Percentiles rank a stretch among this genome's conserved stretches.
phyloP scores from a whole-genome alignment of 495 filamentous ascomycete genomes.

The Symbiotaphrina buchneri region DNA sequence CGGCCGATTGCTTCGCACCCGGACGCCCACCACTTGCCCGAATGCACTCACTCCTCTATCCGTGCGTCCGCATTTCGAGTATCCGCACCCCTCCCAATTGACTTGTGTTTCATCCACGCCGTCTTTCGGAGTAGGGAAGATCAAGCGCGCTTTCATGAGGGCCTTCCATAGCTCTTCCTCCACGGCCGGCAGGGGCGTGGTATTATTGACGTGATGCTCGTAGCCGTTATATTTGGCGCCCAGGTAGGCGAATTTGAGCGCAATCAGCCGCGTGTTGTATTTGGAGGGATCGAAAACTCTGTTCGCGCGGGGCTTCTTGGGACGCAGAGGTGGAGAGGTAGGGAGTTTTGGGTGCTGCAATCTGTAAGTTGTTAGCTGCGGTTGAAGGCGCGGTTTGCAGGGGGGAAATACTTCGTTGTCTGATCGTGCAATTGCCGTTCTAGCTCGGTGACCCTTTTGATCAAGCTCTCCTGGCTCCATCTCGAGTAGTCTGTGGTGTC shows the following conservation, averaged over 20 bases:
- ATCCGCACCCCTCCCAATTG: conserved; percentile 63
- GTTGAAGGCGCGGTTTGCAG: conserved; percentile 6
- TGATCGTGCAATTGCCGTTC: conserved; percentile 34
- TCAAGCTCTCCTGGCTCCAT: conserved; percentile 43
- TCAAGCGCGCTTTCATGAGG: conserved; percentile 52
- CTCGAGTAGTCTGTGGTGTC: conserved; percentile 27
- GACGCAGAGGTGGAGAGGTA: conserved; percentile 3
- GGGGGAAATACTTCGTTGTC: conserved; percentile 13
- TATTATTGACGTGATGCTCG: conserved; percentile 46
- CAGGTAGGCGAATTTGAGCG: conserved; percentile 84
- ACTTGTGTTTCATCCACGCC: conserved; percentile 9
- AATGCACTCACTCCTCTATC: conserved; percentile 90
- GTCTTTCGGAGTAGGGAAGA: conserved; percentile 35
- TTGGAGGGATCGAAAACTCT: conserved; percentile 50
- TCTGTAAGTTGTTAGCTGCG: conserved; percentile 6
- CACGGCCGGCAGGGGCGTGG: conserved; percentile 50
- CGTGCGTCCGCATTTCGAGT: conserved; percentile 85
- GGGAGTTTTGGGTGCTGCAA: conserved; percentile 4
- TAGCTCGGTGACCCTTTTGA: conserved; percentile 38
- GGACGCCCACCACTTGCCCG: conserved; percentile 74
- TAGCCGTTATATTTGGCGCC: conserved; percentile 81
- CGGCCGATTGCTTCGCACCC: conserved; percentile 54
- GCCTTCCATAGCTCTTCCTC: conserved; percentile 89
- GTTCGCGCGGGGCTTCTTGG: conserved; percentile 4
- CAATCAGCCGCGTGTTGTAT: conserved; percentile 66